Evolutionary conservation across 768 basidiomycete species (phyloP).

Genomic region (Rhizopogon rudus): DNA sequence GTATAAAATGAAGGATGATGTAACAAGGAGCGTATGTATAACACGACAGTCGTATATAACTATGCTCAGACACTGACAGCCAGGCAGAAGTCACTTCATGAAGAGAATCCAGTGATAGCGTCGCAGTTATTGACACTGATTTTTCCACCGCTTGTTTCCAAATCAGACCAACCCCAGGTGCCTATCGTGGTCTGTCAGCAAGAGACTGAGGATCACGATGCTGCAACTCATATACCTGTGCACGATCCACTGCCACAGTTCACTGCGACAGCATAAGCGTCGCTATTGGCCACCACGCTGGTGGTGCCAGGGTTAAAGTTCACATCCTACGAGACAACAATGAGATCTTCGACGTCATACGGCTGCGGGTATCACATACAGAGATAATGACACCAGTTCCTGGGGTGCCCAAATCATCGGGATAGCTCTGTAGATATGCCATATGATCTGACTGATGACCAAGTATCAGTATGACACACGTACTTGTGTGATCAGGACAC

Average conservation of each 20-base stretch:
- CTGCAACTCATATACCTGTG: constrained; percentile 30
- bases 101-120: constrained; percentile 25
- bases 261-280: constrained; percentile 44
- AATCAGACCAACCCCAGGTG: constrained; percentile 45
- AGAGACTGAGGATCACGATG: neutral
- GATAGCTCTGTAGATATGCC: constrained; percentile 43
- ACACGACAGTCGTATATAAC: neutral
- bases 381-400: constrained; percentile 54
- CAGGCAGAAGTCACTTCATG: neutral
- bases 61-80: no score
- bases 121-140: constrained; percentile 23
- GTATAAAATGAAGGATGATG: neutral
- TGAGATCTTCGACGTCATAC: neutral
- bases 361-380: constrained; percentile 29
- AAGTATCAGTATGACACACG: neutral
- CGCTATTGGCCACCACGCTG: constrained; percentile 35
- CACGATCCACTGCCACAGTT: constrained; percentile 53
- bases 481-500: constrained; percentile 58
- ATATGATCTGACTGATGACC: neutral
- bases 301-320: constrained; percentile 41
- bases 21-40: neutral
- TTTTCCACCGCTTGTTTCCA: constrained; percentile 41
- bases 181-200: constrained; percentile 23
- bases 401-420: constrained; percentile 44
- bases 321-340: constrained; percentile 33